Evolutionary conservation across 176 grass and related monocot genomes (phyloP).

Genomic region (Dendrocalamus sinicus): DNA sequence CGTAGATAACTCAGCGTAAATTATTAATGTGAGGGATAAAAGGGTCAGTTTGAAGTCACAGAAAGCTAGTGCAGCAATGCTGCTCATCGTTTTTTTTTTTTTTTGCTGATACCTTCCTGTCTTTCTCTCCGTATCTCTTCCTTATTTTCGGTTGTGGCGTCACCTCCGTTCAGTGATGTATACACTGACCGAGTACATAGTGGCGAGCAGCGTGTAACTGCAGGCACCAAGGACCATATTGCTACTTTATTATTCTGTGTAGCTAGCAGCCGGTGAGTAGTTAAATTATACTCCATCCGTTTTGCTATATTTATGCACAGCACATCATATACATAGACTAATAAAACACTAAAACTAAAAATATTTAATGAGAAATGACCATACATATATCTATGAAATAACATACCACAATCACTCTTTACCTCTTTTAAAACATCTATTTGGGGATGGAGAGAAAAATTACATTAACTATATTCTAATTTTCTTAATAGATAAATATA

Average conservation of each 20-base stretch:
- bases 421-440: no score
- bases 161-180: background rate
- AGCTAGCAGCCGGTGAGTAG: background rate
- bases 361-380: no score
- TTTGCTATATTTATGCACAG: no score
- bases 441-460: no score
- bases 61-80: background rate
- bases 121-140: background rate
- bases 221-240: background rate
- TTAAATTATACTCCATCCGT: no score
- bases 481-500: no score
- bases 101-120: background rate
- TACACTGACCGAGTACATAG: background rate
- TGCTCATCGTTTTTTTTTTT: background rate
- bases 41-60: background rate
- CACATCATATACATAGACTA: no score
- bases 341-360: no score
- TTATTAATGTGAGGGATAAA: background rate
- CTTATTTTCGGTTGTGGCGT: conserved; percentile 2
- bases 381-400: no score
- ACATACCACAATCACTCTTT: no score
- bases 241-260: background rate
- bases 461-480: no score
- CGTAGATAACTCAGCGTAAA: background rate
- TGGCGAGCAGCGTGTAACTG: background rate